Conservation (phyloP, 2,329 filamentous ascomycete genomes). For the Aspergillus versicolor region DNA sequence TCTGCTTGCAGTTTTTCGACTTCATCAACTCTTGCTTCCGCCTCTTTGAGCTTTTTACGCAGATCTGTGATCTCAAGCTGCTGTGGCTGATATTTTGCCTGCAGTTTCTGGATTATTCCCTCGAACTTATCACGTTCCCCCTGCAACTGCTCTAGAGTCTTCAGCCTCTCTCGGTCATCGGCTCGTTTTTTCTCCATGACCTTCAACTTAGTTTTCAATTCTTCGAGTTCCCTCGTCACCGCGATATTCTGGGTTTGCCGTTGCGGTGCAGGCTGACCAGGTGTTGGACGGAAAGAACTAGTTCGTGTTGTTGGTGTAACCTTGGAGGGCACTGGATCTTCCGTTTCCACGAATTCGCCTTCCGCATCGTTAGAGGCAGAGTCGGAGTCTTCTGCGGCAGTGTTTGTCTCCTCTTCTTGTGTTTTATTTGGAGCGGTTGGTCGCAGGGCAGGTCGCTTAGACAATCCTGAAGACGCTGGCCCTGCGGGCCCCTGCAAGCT, state of each 20-base stretch:
- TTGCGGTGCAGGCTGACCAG: constrained; percentile 32
- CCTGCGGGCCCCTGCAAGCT: constrained; percentile 24
- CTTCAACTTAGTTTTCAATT: constrained; percentile 82
- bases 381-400: constrained; percentile 31
- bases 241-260: constrained; percentile 50
- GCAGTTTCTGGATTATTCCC: constrained; percentile 82
- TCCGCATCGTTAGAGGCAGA: constrained; percentile 26
- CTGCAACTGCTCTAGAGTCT: constrained; percentile 72
- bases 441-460: constrained; percentile 37
- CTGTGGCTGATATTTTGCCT: constrained; percentile 82
- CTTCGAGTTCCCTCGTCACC: constrained; percentile 71
- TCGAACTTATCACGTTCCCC: constrained; percentile 60
- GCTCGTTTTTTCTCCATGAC: constrained; percentile 82
- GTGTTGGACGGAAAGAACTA: constrained; percentile 25
- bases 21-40: constrained; percentile 66
- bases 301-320: constrained; percentile 26
- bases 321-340: constrained; percentile 20
- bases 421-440: constrained; percentile 26
- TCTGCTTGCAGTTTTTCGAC: constrained; percentile 76
- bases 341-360: constrained; percentile 21
- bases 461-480: constrained; percentile 20
- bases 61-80: constrained; percentile 76
- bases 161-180: constrained; percentile 83
- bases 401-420: constrained; percentile 27
- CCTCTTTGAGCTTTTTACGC: constrained; percentile 74